Base-by-base conservation (phyloP, 805 yeast species). In the Pichia gijzeniarum region DNA sequence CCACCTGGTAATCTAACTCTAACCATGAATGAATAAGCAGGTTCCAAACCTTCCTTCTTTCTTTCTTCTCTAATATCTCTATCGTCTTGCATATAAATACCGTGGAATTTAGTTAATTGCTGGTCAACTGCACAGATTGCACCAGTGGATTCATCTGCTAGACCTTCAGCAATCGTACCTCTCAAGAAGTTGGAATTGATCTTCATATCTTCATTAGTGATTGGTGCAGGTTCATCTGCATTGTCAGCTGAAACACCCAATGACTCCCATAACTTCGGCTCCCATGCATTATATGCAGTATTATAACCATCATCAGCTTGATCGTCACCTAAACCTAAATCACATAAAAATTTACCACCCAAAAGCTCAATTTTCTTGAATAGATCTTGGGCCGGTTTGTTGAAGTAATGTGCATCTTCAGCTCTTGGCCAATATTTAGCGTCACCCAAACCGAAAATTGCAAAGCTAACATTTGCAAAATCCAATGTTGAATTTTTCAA, bases 61-160 rank as follows among this genome's bases (percentile, higher is more conserved):
- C 97, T 82, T 56, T 85, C 84, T 46, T 91, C 98, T 65, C 98
- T 79, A 48, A 91, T 73, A 66, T 91, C 98, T 71, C 98, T 86
- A 64, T 91, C 98, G 65, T 91, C 98, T 71, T 91, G 98, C 95
- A 91, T 88, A 65, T 91, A 91, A 55, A 89, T 88, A 69, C 98
- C 98, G 66, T 91, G 98, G 79, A 91, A 91, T 68, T 91, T 91
- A 54, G 97, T 89, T 64, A 91, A 68, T 68, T 90, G 97, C 68
- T 89, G 95, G 67, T 89, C 97, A 47, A 78, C 77, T 13, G 96
- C 93, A 53, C 84, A 76, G 53, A 91, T 85, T 14, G 96, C 90
- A 52, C 97, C 96, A 9, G 98, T 91, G 4, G 88, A 73, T 47
- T 75, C 74, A 63, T 91, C 97, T 46, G 64, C 60, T 48, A 91